Base-by-base conservation (phyloP, 2,329 filamentous ascomycete species). In the Chaetoscypha palmicola region DNA sequence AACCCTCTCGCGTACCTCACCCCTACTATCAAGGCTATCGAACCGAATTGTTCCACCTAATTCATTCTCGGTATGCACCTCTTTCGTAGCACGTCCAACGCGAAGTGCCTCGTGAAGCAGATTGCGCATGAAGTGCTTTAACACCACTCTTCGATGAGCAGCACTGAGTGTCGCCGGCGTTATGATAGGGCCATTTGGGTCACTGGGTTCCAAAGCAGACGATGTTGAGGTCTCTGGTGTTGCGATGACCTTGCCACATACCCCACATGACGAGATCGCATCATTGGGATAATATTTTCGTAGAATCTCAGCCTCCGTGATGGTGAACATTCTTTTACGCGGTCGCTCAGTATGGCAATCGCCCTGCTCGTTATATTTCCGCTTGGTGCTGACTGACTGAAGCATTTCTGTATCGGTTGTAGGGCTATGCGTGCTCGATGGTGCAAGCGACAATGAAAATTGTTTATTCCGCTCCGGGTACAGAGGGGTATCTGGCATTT, bases 401-500 rank as follows among this genome's bases (percentile, higher is more conserved):
- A 45, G 38, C 31, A 20, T 28, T 32, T 23, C 28, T 14, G 43
- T 10, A 20, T 37, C 35, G 2, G 33, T 20, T 8, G 16, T 5
- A 2, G 41, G 35, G 22, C 32, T 44, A 33, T 43, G 28, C 8
- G 4, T n/a, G 3, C 34, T n/a, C 26, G 34, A 28, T 21, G 44
- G 26, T 22, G 33, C 19, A 7, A 24, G 8, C 11, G 37, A 36
- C 4, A n/a, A 22, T 24, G 19, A 21, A 9, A 34, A 33, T 3
- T 41, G 24, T 21, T 56, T 50, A 10, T 33, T 21, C 12, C 53
- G 50, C 20, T 48, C 51, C 4, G 53, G 48, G 4, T 54, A 50
- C 10, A 62, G 62, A 5, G 75, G 77, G 10, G 74, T 77, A 50
- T 82, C 77, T n/a, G 82, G 81, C 32, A 86, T 72, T 54, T 82